Conservation (phyloP, 768 basidiomycete genomes). For the Boletus reticulatus region DNA sequence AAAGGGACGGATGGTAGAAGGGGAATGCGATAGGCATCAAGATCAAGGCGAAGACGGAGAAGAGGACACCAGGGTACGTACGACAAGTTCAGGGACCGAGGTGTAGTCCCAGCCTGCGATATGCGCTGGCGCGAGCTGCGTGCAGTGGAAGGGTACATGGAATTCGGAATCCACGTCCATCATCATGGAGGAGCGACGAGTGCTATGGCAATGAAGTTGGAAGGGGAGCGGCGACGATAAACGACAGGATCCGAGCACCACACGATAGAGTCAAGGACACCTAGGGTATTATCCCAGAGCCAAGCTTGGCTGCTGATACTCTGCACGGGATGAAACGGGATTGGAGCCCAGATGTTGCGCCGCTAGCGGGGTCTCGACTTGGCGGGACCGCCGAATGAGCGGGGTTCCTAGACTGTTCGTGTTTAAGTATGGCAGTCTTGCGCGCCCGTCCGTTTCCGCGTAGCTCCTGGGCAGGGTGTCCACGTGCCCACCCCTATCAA, state of each 20-base stretch:
- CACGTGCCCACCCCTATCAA: conserved; percentile 16
- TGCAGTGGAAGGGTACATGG: conserved; percentile 28
- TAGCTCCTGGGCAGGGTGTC: neutral
- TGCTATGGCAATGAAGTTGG: neutral
- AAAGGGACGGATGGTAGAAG: neutral
- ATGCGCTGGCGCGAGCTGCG: conserved; percentile 28
- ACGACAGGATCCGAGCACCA: neutral
- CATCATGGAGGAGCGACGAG: neutral
- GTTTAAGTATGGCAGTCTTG: neutral
- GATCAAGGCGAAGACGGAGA: neutral
- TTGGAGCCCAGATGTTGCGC: conserved; percentile 5
- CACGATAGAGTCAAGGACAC: neutral
- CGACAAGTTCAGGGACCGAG: conserved; percentile 24
- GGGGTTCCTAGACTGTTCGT: neutral
- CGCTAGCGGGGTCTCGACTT: conserved; percentile 1
- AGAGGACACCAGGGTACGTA: conserved; percentile 14
- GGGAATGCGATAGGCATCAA: neutral
- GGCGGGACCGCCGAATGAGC: too few species aligned
- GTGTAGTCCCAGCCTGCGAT: conserved; percentile 30
- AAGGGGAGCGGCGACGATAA: neutral
- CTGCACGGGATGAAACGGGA: conserved; percentile 12
- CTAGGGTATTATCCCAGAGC: neutral
- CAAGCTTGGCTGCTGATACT: neutral
- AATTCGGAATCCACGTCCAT: conserved; percentile 25
- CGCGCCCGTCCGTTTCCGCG: neutral